A percentile compares a stretch with the other conserved stretches of the same genome.
Conservation (phyloP, 805 yeast genomes). For the Kuraishia hungarica region DNA sequence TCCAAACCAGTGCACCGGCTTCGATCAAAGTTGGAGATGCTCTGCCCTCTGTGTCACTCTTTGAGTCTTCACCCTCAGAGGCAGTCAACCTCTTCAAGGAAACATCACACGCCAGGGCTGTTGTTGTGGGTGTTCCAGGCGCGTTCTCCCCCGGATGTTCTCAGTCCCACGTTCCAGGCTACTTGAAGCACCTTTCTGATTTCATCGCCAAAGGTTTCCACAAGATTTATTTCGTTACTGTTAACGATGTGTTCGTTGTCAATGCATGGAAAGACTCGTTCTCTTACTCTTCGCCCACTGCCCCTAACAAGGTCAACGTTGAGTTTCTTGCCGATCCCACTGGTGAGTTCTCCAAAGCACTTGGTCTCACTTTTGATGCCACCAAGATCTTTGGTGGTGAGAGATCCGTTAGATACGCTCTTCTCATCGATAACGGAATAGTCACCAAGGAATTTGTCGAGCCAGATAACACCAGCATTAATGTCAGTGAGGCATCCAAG, state of each 20-base stretch:
- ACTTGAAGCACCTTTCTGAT: slow-evolving; percentile 37
- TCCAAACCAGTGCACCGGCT: neutral
- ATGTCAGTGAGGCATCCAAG: slow-evolving; percentile 38
- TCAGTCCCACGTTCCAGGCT: slow-evolving; percentile 69
- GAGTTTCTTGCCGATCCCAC: slow-evolving; percentile 69
- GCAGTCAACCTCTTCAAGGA: neutral
- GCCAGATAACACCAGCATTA: slow-evolving; percentile 72
- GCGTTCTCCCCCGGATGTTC: slow-evolving; percentile 81
- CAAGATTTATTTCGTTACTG: slow-evolving; percentile 60
- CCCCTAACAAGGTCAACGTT: neutral
- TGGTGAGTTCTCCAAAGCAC: slow-evolving; percentile 58
- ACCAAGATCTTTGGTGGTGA: slow-evolving; percentile 64
- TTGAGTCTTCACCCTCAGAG: neutral
- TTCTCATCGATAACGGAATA: slow-evolving; percentile 66
- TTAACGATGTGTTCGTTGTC: slow-evolving; percentile 82
- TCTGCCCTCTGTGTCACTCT: neutral
- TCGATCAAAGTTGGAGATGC: neutral
- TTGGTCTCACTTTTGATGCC: slow-evolving; percentile 71
- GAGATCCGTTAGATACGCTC: slow-evolving; percentile 70
- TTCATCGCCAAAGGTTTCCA: slow-evolving; percentile 61
- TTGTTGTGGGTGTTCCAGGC: slow-evolving; percentile 59
- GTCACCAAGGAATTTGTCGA: slow-evolving; percentile 63
- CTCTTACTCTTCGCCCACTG: slow-evolving; percentile 10
- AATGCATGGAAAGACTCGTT: slow-evolving; percentile 65
- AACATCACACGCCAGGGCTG: slow-evolving; percentile 11